phyloP scores from a whole-genome alignment of 2,329 filamentous ascomycete species.

The Geosmithia putterillii region DNA sequence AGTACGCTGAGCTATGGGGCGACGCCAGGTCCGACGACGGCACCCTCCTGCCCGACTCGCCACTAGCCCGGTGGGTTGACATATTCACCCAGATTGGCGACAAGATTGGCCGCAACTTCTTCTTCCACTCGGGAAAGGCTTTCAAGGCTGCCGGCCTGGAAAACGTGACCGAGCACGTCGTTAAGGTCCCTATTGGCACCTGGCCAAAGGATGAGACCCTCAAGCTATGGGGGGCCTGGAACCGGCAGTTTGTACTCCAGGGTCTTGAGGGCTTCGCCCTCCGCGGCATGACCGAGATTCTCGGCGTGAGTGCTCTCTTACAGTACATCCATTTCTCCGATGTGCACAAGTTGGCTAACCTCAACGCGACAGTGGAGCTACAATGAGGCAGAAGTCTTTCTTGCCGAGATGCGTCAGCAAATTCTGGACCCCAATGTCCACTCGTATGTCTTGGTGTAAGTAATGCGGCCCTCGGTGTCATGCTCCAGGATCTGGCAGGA shows the following conservation, averaged over 20 bases:
- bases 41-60: constrained; percentile 5
- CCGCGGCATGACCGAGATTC: constrained; percentile 8
- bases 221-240: constrained; percentile 13
- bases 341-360: too few species aligned
- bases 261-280: constrained; percentile 12
- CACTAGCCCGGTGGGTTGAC: constrained; percentile 8
- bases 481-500: not conserved
- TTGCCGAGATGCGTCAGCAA: constrained; percentile 4
- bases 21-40: constrained; percentile 12
- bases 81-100: not conserved
- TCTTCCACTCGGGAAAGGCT: not conserved
- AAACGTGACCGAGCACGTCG: constrained; percentile 1
- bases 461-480: too few species aligned
- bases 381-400: constrained; percentile 4
- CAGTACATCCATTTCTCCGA: too few species aligned
- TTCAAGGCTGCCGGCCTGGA: not conserved
- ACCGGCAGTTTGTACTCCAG: constrained; percentile 9
- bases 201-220: constrained; percentile 17
- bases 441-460: constrained; percentile 5
- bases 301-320: constrained; percentile 9
- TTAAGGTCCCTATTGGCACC: constrained; percentile 6
- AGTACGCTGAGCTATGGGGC: constrained; percentile 35
- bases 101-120: not conserved
- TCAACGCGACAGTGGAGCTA: constrained; percentile 2
- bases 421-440: constrained; percentile 4